Conservation (phyloP, 2,329 filamentous ascomycete species). For the Ceratocystis variospora region DNA sequence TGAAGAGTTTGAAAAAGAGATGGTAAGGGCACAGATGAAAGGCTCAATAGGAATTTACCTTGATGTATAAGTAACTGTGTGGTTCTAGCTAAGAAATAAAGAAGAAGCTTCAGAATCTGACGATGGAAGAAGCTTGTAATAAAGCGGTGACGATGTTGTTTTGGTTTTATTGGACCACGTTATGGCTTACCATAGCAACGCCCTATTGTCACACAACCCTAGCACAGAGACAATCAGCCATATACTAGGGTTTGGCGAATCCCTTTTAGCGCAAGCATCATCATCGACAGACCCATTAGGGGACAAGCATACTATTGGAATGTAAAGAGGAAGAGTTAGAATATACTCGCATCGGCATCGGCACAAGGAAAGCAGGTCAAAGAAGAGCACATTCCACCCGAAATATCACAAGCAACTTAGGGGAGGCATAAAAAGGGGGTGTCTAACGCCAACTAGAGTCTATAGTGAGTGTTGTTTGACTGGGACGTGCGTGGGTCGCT, state of each 20-base stretch:
- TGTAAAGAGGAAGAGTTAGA: background rate
- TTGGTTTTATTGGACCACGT: background rate
- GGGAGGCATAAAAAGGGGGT: too few relatives aligned
- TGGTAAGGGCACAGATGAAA: background rate
- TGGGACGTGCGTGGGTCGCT: background rate
- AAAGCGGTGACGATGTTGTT: background rate
- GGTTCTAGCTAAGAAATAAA: background rate
- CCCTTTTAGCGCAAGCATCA: background rate
- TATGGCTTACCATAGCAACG: conserved; percentile 13
- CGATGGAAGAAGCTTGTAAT: background rate
- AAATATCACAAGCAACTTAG: too few relatives aligned
- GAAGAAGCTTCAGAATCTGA: background rate
- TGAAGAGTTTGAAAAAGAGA: background rate
- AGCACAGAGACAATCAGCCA: background rate
- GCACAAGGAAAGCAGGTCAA: background rate
- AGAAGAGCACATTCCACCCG: background rate
- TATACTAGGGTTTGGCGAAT: background rate
- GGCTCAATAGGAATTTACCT: background rate
- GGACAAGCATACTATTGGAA: background rate
- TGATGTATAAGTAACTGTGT: background rate
- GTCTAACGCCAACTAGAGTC: background rate
- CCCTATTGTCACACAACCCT: background rate
- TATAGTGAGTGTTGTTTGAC: background rate
- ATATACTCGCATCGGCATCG: background rate
- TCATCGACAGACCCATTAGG: background rate